These are phyloP conservation scores for Candida suzukii DNA, from an alignment of 805 yeast species.

Conservation along the genomic window DNA sequence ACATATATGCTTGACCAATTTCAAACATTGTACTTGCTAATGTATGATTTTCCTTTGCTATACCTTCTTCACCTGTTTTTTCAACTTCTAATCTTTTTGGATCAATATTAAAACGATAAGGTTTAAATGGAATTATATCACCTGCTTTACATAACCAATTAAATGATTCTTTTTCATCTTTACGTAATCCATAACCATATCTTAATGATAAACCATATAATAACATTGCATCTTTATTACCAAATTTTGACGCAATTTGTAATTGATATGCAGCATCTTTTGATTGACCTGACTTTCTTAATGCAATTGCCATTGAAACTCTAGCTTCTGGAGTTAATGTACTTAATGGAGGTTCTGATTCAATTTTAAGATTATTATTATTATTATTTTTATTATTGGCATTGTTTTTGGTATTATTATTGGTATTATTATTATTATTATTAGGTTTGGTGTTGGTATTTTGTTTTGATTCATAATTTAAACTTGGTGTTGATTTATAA, in stretches of 20 bases:
- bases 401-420: too few relatives aligned
- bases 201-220: slow-evolving; percentile 62
- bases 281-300: slow-evolving; percentile 51
- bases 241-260: slow-evolving; percentile 55
- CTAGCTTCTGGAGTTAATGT: slow-evolving; percentile 23
- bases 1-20: slow-evolving; percentile 48
- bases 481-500: too few relatives aligned
- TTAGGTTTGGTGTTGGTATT: too few relatives aligned
- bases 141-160: slow-evolving; percentile 55
- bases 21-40: slow-evolving; percentile 49
- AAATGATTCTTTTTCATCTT: slow-evolving; percentile 46
- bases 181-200: slow-evolving; percentile 61
- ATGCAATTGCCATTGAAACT: slow-evolving; percentile 36
- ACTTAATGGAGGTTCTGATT: too few relatives aligned
- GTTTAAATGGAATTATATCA: slow-evolving; percentile 20
- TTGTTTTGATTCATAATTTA: too few relatives aligned
- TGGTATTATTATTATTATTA: too few relatives aligned
- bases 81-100: slow-evolving; percentile 31
- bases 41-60: slow-evolving; percentile 26
- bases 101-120: slow-evolving; percentile 19
- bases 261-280: slow-evolving; percentile 66
- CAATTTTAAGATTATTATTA: too few relatives aligned
- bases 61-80: slow-evolving; percentile 14
- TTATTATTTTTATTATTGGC: too few relatives aligned
- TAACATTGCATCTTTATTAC: slow-evolving; percentile 59